These are phyloP conservation scores for Aspergillus luchuensis DNA, from an alignment of 2,329 filamentous ascomycete genomes.

Conservation along the genomic window DNA sequence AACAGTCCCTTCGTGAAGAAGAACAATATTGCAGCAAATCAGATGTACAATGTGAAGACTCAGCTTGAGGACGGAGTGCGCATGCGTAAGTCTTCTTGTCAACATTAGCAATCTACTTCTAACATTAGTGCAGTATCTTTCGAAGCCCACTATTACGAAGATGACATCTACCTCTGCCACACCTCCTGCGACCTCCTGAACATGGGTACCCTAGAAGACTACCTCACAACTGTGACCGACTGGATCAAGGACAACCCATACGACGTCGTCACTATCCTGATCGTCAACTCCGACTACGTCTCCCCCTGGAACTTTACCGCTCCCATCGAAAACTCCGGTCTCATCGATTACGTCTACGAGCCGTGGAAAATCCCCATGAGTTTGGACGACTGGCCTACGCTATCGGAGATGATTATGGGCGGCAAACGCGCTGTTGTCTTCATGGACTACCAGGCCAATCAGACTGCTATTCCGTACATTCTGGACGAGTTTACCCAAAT, in stretches of 20 bases:
- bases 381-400: conserved; percentile 77
- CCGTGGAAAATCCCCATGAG: conserved; percentile 71
- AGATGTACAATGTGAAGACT: conserved; percentile 64
- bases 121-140: conserved; percentile 54
- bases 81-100: conserved; percentile 48
- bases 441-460: conserved; percentile 82
- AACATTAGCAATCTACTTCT: too few relatives aligned
- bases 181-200: conserved; percentile 80
- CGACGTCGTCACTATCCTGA: conserved; percentile 83
- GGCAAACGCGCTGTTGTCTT: conserved; percentile 76
- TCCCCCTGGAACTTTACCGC: conserved; percentile 63
- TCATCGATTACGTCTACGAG: conserved; percentile 71
- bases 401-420: conserved; percentile 72
- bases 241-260: conserved; percentile 80
- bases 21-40: conserved; percentile 75
- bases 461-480: conserved; percentile 80
- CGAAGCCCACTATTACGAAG: conserved; percentile 59
- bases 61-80: conserved; percentile 76
- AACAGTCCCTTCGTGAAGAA: conserved; percentile 75
- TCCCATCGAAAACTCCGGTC: conserved; percentile 70
- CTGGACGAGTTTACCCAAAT: conserved; percentile 85
- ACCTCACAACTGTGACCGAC: conserved; percentile 66
- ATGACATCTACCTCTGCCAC: conserved; percentile 76
- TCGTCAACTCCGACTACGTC: conserved; percentile 80
- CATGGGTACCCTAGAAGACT: conserved; percentile 73